Percentiles rank a stretch among this genome's conserved stretches.
phyloP scores from a whole-genome alignment of 306 rosid genomes.

The Sicyos edulis region DNA sequence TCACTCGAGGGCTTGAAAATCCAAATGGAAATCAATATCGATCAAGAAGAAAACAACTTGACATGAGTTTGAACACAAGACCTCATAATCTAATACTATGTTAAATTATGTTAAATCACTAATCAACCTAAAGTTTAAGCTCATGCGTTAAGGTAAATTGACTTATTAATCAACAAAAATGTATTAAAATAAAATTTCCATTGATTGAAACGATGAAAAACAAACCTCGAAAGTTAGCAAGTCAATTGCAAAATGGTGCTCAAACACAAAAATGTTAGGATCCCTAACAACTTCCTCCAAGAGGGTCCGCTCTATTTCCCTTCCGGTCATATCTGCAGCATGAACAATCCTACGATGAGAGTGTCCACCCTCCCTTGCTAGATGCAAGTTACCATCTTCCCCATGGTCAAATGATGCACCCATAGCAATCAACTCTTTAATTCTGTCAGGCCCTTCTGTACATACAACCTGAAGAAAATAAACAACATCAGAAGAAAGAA shows the following conservation, averaged over 20 bases:
- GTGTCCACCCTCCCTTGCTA: slow-evolving; percentile 87
- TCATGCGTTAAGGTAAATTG: too few relatives aligned
- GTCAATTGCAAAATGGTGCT: slow-evolving; percentile 92
- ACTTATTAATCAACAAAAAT: too few relatives aligned
- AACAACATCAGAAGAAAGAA: slow-evolving; percentile 6
- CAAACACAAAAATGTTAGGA: slow-evolving; percentile 70
- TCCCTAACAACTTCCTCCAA: slow-evolving; percentile 54
- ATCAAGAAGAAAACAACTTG: too few relatives aligned
- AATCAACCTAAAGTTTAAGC: too few relatives aligned
- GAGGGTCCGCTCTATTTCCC: slow-evolving; percentile 83
- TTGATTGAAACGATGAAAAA: slow-evolving; percentile 15
- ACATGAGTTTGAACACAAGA: too few relatives aligned
- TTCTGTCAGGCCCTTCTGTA: slow-evolving; percentile 96
- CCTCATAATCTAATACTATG: too few relatives aligned
- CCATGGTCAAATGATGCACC: slow-evolving; percentile 90
- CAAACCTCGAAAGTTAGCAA: slow-evolving; percentile 80
- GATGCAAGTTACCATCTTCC: slow-evolving; percentile 92
- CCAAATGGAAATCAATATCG: too few relatives aligned
- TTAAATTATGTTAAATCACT: too few relatives aligned
- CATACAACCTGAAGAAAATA: slow-evolving; percentile 70
- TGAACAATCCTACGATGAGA: slow-evolving; percentile 85
- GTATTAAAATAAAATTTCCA: neutral
- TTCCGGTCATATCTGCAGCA: slow-evolving; percentile 96
- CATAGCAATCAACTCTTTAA: slow-evolving; percentile 82
- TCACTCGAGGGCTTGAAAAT: too few relatives aligned